A percentile compares a stretch with the other conserved stretches of the same genome.
Conservation (phyloP, 495 filamentous ascomycete species). For the Aspergillus biplanus region DNA sequence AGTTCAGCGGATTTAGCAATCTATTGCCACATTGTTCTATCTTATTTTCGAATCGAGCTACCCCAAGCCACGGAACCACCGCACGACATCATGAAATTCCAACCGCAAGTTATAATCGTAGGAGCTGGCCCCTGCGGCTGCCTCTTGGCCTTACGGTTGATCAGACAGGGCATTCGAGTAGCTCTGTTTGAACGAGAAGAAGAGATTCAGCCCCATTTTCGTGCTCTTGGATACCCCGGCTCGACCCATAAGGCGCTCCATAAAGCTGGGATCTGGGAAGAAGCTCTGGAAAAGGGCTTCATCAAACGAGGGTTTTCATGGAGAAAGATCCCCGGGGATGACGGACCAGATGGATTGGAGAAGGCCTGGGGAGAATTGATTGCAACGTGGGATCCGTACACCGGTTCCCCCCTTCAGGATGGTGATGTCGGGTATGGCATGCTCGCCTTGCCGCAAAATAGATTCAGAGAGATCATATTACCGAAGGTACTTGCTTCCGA, state of each 20-base stretch:
- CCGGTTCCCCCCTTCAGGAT: background rate
- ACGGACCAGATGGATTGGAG: background rate
- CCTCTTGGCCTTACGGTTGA: background rate
- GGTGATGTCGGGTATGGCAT: background rate
- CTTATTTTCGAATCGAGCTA: background rate
- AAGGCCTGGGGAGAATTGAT: background rate
- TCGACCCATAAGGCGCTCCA: background rate
- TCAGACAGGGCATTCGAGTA: background rate
- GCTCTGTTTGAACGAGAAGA: background rate
- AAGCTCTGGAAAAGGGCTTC: background rate
- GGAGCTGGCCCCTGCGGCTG: background rate
- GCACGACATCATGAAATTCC: background rate
- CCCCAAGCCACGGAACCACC: background rate
- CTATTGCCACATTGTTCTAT: background rate
- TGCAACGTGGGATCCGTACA: background rate
- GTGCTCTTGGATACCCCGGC: background rate
- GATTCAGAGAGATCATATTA: background rate
- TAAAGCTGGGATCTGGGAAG: background rate
- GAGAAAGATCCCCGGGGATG: background rate
- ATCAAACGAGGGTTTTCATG: background rate
- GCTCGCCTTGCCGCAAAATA: background rate
- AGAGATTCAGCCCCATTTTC: background rate
- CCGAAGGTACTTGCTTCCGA: background rate
- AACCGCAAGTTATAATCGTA: background rate
- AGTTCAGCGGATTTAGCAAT: background rate